These are phyloP conservation scores for Penicillium rolfsii DNA, from an alignment of 2,329 filamentous ascomycete species.

Conservation along the genomic window DNA sequence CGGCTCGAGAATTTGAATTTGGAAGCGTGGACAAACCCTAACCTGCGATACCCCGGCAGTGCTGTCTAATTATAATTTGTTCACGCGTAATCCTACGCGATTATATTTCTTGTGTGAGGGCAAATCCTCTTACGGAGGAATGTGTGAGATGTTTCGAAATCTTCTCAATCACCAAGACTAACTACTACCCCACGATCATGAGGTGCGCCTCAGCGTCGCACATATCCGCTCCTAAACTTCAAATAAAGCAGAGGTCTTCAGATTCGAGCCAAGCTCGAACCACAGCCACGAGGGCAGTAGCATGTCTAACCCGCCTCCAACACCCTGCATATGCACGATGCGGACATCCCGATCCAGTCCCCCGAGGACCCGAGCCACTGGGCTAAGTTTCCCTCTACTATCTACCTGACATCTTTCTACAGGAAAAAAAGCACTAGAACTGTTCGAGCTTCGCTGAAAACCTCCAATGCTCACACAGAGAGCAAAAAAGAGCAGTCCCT, in stretches of 20 bases:
- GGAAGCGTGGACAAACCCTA: neutral
- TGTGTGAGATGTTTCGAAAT: neutral
- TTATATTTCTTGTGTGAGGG: neutral
- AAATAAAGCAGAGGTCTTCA: neutral
- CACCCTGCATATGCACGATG: slow-evolving; percentile 1
- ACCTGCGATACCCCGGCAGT: neutral
- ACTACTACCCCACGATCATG: neutral
- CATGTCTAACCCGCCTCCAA: neutral
- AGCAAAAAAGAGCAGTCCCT: neutral
- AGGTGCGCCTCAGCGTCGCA: neutral
- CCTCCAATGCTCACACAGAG: neutral
- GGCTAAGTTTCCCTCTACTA: neutral
- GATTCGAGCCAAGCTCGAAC: neutral
- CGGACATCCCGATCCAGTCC: slow-evolving; percentile 2
- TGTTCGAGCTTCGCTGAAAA: neutral
- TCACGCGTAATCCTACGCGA: neutral
- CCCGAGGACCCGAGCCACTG: neutral
- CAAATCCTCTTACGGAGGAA: neutral
- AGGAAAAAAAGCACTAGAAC: neutral
- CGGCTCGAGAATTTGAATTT: neutral
- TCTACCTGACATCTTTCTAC: neutral
- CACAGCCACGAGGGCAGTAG: neutral
- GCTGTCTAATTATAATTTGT: neutral
- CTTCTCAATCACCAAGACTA: neutral
- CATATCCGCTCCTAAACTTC: neutral